phyloP scores from a whole-genome alignment of 2,329 filamentous ascomycete genomes.

The Chalara sp. region DNA sequence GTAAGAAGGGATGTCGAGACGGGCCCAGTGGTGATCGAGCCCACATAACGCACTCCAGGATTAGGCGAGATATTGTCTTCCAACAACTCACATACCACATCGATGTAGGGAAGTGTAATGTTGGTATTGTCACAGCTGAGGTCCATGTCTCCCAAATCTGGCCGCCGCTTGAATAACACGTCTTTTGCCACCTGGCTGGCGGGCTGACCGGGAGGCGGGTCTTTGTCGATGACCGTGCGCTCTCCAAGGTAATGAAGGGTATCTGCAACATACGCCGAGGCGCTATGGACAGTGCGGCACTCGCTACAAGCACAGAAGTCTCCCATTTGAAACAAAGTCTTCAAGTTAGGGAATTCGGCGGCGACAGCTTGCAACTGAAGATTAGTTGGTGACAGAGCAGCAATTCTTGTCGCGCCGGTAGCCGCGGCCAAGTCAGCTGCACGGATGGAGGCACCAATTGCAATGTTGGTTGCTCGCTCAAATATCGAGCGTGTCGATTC shows the following conservation, averaged over 20 bases:
- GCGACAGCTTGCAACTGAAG: too few relatives aligned
- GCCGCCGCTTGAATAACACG: conserved; percentile 21
- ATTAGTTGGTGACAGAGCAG: background rate
- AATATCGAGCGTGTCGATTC: background rate
- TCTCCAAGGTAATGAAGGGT: conserved; percentile 15
- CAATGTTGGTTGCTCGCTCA: background rate
- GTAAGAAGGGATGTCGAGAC: too few relatives aligned
- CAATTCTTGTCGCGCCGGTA: background rate
- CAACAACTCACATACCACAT: conserved; percentile 26
- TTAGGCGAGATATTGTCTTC: too few relatives aligned
- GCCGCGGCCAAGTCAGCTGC: background rate
- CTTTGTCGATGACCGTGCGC: background rate
- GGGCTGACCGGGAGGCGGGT: background rate
- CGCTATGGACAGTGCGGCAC: background rate
- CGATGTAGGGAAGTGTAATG: conserved; percentile 23
- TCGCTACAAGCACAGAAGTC: background rate
- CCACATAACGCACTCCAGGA: too few relatives aligned
- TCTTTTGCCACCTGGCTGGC: conserved; percentile 8
- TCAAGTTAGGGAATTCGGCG: too few relatives aligned
- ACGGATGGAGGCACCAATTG: background rate
- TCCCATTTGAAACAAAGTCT: background rate
- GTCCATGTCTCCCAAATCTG: conserved; percentile 22
- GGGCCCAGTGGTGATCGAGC: too few relatives aligned
- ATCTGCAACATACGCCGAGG: conserved; percentile 18
- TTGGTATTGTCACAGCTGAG: conserved; percentile 26